These are phyloP conservation scores for Herpetomonas muscarum DNA, from an alignment of 208 protist genomes.

Conservation along the genomic window DNA sequence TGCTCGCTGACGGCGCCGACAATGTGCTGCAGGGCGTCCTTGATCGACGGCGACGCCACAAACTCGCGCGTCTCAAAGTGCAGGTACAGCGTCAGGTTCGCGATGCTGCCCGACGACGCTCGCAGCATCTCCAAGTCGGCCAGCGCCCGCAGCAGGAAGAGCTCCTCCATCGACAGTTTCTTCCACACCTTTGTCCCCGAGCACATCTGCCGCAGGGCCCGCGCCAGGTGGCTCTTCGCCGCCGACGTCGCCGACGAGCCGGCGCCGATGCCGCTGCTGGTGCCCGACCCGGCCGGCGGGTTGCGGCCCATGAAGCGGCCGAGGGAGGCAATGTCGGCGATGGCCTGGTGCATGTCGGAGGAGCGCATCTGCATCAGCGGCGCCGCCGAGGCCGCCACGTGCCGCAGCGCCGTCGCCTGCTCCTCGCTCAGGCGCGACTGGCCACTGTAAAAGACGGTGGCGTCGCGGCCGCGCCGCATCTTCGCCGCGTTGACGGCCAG, in stretches of 20 bases:
- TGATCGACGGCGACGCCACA: slow-evolving; percentile 60
- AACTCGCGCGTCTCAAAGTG: slow-evolving; percentile 82
- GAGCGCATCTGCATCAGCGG: slow-evolving; percentile 81
- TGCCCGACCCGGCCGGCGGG: slow-evolving; percentile 11
- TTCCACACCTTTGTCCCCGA: slow-evolving; percentile 15
- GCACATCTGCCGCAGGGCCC: neutral
- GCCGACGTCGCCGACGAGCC: neutral
- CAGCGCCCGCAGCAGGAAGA: slow-evolving; percentile 63
- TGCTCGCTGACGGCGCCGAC: slow-evolving; percentile 39
- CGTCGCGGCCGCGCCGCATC: neutral
- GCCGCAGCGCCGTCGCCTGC: slow-evolving; percentile 46
- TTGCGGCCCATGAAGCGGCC: slow-evolving; percentile 28
- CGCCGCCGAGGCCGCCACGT: slow-evolving; percentile 51
- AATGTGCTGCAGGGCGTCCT: slow-evolving; percentile 27
- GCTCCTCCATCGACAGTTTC: slow-evolving; percentile 51
- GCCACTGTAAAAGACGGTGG: neutral
- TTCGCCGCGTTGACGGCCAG: slow-evolving; percentile 7
- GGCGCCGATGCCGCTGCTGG: slow-evolving; percentile 12
- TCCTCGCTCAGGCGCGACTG: slow-evolving; percentile 12
- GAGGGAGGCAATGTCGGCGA: slow-evolving; percentile 64
- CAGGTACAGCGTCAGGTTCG: slow-evolving; percentile 68
- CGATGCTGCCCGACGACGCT: slow-evolving; percentile 61
- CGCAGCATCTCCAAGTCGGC: slow-evolving; percentile 71
- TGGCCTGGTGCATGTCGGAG: slow-evolving; percentile 65
- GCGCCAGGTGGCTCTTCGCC: neutral